Evolutionary conservation across 192 early-diverging fungal genomes (phyloP), one percentile per base, ranked within the genome.

Genomic region (Gonapodya prolifera): DNA sequence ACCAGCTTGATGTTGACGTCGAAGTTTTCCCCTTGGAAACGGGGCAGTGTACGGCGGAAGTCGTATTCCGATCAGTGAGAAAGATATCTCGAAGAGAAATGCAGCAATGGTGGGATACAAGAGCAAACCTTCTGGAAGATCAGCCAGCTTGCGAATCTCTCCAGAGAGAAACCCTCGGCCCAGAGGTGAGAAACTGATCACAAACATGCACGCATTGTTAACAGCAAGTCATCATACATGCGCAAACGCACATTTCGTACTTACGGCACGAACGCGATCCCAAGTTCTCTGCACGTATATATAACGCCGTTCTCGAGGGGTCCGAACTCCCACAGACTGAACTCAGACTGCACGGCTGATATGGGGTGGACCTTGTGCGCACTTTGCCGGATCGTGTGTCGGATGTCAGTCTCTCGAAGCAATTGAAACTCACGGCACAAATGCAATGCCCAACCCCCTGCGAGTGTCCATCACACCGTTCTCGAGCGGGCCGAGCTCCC

Each of bases 221-320:
- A n/a, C n/a, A n/a, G n/a, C n/a, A n/a, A n/a, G n/a, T n/a, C n/a
- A n/a, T n/a, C n/a, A n/a, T n/a, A n/a, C n/a, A n/a, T n/a, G n/a
- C n/a, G n/a, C n/a, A n/a, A n/a, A n/a, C n/a, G n/a, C n/a, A n/a
- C n/a, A n/a, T n/a, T n/a, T n/a, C n/a, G n/a, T n/a, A n/a, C n/a
- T n/a, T n/a, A n/a, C n/a, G n/a, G n/a, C n/a, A 95, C 83, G 8
- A 84, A 78, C 31, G 84, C 78, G 70, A 87, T 83, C 45, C 91
- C 90, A 0, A 93, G 84, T 77, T 92, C 90, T 75, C 90, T 86
- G 79, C 91, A 93, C 23, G 89, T 80, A 34, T 88, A 84, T 28
- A 92, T 85, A 30, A 92, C 76, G 0, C 89, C 45, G 45, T 69
- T 69, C n/a, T 69, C 13, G 8, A 16, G 13, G 45, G 45, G 45